phyloP scores from a whole-genome alignment of 345 rosid genomes.

The Pistacia vera region DNA sequence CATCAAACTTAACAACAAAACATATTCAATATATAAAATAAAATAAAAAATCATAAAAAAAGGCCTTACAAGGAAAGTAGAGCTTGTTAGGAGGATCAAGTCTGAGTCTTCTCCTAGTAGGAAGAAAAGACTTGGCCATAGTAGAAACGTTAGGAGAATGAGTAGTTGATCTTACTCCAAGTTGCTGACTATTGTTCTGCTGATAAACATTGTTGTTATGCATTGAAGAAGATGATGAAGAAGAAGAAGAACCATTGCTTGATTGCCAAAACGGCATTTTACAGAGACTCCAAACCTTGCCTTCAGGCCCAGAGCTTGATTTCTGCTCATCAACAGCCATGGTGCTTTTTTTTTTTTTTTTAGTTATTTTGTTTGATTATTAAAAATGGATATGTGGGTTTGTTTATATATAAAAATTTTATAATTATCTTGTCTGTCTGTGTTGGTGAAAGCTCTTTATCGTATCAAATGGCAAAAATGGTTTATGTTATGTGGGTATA shows the following conservation, averaged over 20 bases:
- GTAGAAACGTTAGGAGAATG: slow-evolving; percentile 46
- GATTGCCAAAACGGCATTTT: slow-evolving; percentile 68
- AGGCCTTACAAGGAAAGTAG: slow-evolving; percentile 62
- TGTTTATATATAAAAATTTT: not conserved
- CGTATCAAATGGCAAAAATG: slow-evolving; percentile 7
- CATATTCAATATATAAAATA: not conserved
- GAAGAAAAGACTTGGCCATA: slow-evolving; percentile 67
- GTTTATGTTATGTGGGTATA: not conserved
- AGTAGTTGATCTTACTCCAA: slow-evolving; percentile 30
- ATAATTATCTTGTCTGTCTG: not conserved
- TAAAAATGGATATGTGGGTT: not conserved
- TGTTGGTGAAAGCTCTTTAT: slow-evolving; percentile 30
- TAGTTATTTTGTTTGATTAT: not conserved
- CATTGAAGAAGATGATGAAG: slow-evolving; percentile 40
- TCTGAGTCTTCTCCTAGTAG: slow-evolving; percentile 65
- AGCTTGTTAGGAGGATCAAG: slow-evolving; percentile 80
- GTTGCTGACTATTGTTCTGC: slow-evolving; percentile 38
- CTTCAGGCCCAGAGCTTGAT: slow-evolving; percentile 33
- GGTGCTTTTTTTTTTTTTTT: not conserved
- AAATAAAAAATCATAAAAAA: not conserved
- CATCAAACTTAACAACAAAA: slow-evolving; percentile 5
- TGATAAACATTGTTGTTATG: slow-evolving; percentile 23
- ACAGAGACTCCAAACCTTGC: slow-evolving; percentile 43
- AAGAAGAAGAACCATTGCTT: slow-evolving; percentile 34
- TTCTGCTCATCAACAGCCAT: slow-evolving; percentile 45